Percentiles rank a stretch among this genome's conserved stretches.
phyloP scores from a whole-genome alignment of 331 rosid species.

The Rhamnella rubrinervis region DNA sequence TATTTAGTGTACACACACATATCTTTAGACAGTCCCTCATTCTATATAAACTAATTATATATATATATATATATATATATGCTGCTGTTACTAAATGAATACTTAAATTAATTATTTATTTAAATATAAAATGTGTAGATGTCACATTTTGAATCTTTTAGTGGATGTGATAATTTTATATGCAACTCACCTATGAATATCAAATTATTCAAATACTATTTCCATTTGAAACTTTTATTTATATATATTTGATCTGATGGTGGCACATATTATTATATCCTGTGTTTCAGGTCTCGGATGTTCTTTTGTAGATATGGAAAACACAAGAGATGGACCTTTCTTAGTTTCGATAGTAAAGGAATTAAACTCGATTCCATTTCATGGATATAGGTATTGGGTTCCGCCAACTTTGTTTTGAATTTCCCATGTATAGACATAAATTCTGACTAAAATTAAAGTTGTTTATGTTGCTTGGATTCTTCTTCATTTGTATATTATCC shows the following conservation, averaged over 20 bases:
- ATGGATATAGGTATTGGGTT: slow-evolving; percentile 69
- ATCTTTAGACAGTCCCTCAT: slow-evolving; percentile 29
- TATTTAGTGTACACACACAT: too few species aligned
- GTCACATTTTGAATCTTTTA: slow-evolving; percentile 1
- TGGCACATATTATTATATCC: slow-evolving; percentile 49
- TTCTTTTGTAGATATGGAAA: slow-evolving; percentile 96
- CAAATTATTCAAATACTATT: neutral
- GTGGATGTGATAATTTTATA: slow-evolving; percentile 16
- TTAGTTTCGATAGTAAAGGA: slow-evolving; percentile 58
- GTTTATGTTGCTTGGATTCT: too few species aligned
- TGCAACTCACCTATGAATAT: slow-evolving; percentile 9
- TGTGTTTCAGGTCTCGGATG: slow-evolving; percentile 88
- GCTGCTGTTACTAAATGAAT: slow-evolving; percentile 3
- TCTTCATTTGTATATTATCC: too few species aligned
- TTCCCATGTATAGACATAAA: neutral
- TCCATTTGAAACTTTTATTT: slow-evolving; percentile 15
- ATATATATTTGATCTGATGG: slow-evolving; percentile 24
- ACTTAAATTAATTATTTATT: neutral
- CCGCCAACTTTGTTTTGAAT: neutral
- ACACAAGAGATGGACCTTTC: slow-evolving; percentile 97
- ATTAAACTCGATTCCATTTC: slow-evolving; percentile 63
- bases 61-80: too few species aligned
- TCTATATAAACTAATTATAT: neutral
- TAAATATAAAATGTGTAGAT: slow-evolving; percentile 4
- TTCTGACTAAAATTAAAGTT: neutral